Conservation (phyloP, 1,139 yeast genomes). For the Pichia sp. region DNA sequence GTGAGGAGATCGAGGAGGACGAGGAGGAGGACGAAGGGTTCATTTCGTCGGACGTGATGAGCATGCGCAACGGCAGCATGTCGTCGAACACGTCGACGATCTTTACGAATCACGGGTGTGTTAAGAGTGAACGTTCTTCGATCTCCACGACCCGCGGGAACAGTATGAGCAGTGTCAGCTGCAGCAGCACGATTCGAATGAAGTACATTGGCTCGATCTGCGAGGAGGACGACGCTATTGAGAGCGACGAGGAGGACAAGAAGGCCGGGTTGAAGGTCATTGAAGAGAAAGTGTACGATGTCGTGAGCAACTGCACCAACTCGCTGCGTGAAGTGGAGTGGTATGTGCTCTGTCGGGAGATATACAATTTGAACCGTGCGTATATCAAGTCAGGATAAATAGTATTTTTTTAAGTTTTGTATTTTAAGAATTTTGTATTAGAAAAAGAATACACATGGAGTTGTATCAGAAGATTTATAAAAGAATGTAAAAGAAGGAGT, state of each 20-base stretch:
- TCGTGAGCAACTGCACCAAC: constrained; percentile 6
- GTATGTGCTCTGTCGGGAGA: constrained; percentile 87
- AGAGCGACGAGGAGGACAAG: constrained; percentile 8
- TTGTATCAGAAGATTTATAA: not conserved
- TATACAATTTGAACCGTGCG: constrained; percentile 69
- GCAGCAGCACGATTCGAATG: not conserved
- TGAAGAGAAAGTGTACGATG: constrained; percentile 6
- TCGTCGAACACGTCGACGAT: constrained; percentile 6
- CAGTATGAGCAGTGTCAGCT: constrained; percentile 12
- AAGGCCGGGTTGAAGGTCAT: constrained; percentile 18
- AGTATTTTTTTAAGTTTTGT: too few relatives aligned
- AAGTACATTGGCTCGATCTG: constrained; percentile 1
- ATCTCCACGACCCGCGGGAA: constrained; percentile 28
- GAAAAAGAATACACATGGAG: too few relatives aligned
- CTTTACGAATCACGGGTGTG: constrained; percentile 11
- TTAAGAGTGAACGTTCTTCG: constrained; percentile 24
- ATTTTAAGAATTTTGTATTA: too few relatives aligned
- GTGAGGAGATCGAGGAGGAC: not conserved
- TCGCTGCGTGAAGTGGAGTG: constrained; percentile 69
- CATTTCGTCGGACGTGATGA: not conserved
- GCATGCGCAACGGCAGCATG: constrained; percentile 3
- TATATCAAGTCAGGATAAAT: constrained; percentile 36
- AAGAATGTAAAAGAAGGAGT: not conserved
- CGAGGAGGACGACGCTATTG: constrained; percentile 1
- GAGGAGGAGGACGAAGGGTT: not conserved